Percentiles rank a stretch among this genome's conserved stretches.
These are phyloP conservation scores for Penicillium sp. DNA, from an alignment of 2,329 filamentous ascomycete genomes.

Conservation along the genomic window DNA sequence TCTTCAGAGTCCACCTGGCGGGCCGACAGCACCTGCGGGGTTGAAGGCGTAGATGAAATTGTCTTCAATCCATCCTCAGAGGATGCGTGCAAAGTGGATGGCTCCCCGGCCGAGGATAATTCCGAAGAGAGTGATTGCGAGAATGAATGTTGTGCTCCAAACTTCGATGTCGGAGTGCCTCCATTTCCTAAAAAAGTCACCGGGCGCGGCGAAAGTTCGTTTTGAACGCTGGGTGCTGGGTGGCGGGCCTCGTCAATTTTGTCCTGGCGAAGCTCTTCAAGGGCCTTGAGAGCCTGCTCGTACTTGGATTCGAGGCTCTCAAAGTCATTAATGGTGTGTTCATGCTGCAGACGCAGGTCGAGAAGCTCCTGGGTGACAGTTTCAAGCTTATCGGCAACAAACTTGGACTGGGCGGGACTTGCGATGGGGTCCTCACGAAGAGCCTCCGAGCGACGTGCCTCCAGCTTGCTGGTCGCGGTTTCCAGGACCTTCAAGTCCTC, in stretches of 20 bases:
- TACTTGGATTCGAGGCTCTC: slow-evolving; percentile 84
- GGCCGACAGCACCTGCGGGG: slow-evolving; percentile 15
- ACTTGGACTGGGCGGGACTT: slow-evolving; percentile 76
- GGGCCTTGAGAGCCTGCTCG: slow-evolving; percentile 75
- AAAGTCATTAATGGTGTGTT: slow-evolving; percentile 75
- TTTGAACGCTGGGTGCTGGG: slow-evolving; percentile 40
- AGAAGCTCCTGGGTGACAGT: slow-evolving; percentile 87
- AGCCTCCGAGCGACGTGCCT: slow-evolving; percentile 20
- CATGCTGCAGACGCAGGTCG: slow-evolving; percentile 86
- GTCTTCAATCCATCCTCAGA: slow-evolving; percentile 36
- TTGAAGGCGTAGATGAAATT: slow-evolving; percentile 46
- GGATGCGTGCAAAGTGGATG: slow-evolving; percentile 62
- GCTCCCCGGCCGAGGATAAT: slow-evolving; percentile 81
- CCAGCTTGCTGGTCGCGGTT: slow-evolving; percentile 30
- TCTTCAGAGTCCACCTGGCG: slow-evolving; percentile 59
- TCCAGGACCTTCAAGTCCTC: slow-evolving; percentile 38
- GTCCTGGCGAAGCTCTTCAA: slow-evolving; percentile 79
- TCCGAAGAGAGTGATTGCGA: slow-evolving; percentile 93
- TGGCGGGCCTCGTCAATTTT: slow-evolving; percentile 75
- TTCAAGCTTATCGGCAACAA: slow-evolving; percentile 90
- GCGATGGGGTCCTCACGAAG: slow-evolving; percentile 52
- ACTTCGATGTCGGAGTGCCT: slow-evolving; percentile 68
- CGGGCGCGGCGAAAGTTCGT: slow-evolving; percentile 53
- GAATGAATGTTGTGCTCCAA: slow-evolving; percentile 67
- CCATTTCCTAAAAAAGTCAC: slow-evolving; percentile 81